phyloP scores from a whole-genome alignment of 2,329 filamentous ascomycete genomes.

The Scedosporium minutisporum region DNA sequence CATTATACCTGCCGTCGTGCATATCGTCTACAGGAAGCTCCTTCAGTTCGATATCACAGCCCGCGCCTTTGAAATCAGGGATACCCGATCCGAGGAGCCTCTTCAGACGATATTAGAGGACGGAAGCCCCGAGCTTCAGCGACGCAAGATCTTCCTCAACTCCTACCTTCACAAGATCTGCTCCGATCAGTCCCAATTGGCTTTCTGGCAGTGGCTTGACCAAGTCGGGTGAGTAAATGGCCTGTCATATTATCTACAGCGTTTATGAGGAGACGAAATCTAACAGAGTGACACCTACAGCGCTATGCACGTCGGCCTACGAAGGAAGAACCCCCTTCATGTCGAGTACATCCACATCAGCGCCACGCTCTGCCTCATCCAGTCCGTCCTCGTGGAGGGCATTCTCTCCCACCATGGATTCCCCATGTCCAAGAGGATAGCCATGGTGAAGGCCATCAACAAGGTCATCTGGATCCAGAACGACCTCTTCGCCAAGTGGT shows the following conservation, averaged over 20 bases:
- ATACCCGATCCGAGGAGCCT: constrained; percentile 56
- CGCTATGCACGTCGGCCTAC: constrained; percentile 72
- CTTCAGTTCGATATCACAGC: constrained; percentile 76
- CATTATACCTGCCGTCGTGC: constrained; percentile 75
- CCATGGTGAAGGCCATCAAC: constrained; percentile 63
- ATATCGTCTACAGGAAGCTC: constrained; percentile 76
- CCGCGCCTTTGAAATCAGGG: constrained; percentile 58
- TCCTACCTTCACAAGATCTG: constrained; percentile 68
- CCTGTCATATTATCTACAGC: neutral
- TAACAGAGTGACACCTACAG: constrained; percentile 20
- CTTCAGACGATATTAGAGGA: constrained; percentile 55
- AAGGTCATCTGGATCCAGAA: constrained; percentile 88
- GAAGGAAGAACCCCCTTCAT: constrained; percentile 63
- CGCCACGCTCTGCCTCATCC: constrained; percentile 61
- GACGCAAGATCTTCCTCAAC: constrained; percentile 69
- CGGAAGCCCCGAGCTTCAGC: constrained; percentile 63
- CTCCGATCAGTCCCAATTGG: constrained; percentile 62
- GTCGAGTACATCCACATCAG: constrained; percentile 76
- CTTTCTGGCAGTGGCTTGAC: constrained; percentile 77
- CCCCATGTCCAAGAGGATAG: constrained; percentile 58
- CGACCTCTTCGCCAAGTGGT: constrained; percentile 75
- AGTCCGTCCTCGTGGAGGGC: constrained; percentile 68
- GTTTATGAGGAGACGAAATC: neutral
- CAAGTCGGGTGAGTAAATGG: constrained; percentile 57
- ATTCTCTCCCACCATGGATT: constrained; percentile 63